These are phyloP conservation scores for Melampsora occidentalis DNA, from an alignment of 1,284 basidiomycete genomes.

Conservation along the genomic window DNA sequence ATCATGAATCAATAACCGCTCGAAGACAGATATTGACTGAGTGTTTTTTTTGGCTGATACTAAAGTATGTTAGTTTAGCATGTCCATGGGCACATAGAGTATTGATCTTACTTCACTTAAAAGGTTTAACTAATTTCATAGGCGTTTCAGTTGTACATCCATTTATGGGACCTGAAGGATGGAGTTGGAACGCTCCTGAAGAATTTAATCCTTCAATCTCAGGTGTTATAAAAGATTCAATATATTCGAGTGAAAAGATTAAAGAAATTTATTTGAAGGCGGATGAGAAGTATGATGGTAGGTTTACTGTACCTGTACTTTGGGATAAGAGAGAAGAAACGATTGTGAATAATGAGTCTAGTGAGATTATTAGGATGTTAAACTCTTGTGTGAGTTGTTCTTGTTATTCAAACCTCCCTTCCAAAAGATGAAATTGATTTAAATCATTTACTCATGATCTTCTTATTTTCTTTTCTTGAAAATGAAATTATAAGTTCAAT, in stretches of 20 bases:
- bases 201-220: conserved; percentile 64
- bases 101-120: conserved; percentile 81
- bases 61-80: conserved; percentile 48
- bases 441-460: conserved; percentile 9
- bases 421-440: no score
- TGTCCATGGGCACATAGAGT: conserved; percentile 87
- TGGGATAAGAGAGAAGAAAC: conserved; percentile 89
- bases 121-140: conserved; percentile 81
- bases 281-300: conserved; percentile 58
- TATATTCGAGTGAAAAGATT: conserved; percentile 69
- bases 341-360: conserved; percentile 81
- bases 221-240: conserved; percentile 68
- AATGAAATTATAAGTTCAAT: not conserved
- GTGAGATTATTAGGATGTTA: conserved; percentile 75
- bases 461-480: not conserved
- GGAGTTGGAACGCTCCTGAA: conserved; percentile 69
- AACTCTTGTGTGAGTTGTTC: conserved; percentile 69
- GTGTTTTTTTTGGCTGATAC: conserved; percentile 9
- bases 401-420: no score
- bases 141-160: conserved; percentile 78
- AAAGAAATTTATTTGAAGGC: conserved; percentile 81
- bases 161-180: conserved; percentile 75
- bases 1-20: not conserved
- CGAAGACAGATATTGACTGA: conserved; percentile 25
- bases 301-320: conserved; percentile 65